These are phyloP conservation scores for Malbranchea zuffiana DNA, from an alignment of 2,329 filamentous ascomycete genomes.

Conservation along the genomic window DNA sequence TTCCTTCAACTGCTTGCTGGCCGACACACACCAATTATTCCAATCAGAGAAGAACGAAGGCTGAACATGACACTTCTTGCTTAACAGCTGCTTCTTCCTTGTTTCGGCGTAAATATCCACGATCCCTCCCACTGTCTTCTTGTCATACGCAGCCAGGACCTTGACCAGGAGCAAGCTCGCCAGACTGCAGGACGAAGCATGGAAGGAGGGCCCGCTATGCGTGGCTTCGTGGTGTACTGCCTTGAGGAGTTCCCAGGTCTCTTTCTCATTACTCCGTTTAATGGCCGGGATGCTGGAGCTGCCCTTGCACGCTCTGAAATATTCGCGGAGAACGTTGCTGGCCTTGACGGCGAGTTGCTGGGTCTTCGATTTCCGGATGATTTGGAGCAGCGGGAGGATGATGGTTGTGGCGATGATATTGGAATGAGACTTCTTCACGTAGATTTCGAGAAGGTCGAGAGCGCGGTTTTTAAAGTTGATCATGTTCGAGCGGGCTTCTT, in stretches of 20 bases:
- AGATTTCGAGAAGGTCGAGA: slow-evolving; percentile 76
- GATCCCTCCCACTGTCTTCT: slow-evolving; percentile 43
- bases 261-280: slow-evolving; percentile 28
- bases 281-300: slow-evolving; percentile 27
- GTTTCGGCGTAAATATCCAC: slow-evolving; percentile 55
- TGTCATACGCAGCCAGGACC: slow-evolving; percentile 37
- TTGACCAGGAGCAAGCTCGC: slow-evolving; percentile 38
- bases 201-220: slow-evolving; percentile 50
- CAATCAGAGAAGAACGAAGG: slow-evolving; percentile 59
- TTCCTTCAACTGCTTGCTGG: slow-evolving; percentile 33
- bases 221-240: slow-evolving; percentile 56
- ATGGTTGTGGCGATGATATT: slow-evolving; percentile 57
- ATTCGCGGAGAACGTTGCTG: slow-evolving; percentile 58
- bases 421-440: slow-evolving; percentile 64
- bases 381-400: slow-evolving; percentile 62
- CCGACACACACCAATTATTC: slow-evolving; percentile 56
- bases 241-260: slow-evolving; percentile 48
- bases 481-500: slow-evolving; percentile 78
- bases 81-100: slow-evolving; percentile 48
- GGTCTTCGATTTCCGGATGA: slow-evolving; percentile 64
- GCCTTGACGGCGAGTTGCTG: slow-evolving; percentile 67
- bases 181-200: slow-evolving; percentile 62
- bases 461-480: slow-evolving; percentile 92
- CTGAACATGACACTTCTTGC: slow-evolving; percentile 50
- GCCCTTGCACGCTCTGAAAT: slow-evolving; percentile 53